phyloP scores from a whole-genome alignment of 1,139 yeast species.

The Hemisphaericaspora lyxosophila region DNA sequence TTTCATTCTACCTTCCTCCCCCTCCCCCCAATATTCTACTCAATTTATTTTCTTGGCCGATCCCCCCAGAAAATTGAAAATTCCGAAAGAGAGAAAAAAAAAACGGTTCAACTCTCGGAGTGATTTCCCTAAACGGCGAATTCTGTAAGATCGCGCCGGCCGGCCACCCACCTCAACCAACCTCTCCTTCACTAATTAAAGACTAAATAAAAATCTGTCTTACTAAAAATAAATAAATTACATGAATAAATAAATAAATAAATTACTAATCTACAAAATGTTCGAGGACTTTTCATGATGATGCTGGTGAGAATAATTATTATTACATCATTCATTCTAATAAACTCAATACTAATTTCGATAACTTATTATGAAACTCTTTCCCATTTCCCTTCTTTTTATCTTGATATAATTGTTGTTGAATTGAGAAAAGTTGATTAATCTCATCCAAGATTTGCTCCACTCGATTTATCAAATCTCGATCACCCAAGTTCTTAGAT shows the following conservation, averaged over 20 bases:
- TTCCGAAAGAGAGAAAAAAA: too few relatives aligned
- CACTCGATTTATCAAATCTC: conserved; percentile 23
- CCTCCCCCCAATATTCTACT: too few relatives aligned
- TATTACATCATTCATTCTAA: conserved; percentile 1
- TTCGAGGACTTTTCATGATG: background rate
- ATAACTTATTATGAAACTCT: conserved; percentile 21
- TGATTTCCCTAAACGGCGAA: too few relatives aligned
- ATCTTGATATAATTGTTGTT: conserved; percentile 13
- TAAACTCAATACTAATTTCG: conserved; percentile 17
- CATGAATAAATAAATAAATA: background rate
- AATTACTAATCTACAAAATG: background rate
- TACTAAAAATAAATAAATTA: background rate
- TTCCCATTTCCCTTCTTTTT: conserved; percentile 10
- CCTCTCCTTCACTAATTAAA: background rate
- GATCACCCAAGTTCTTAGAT: conserved; percentile 33
- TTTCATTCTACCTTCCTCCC: too few relatives aligned
- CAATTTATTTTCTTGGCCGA: too few relatives aligned
- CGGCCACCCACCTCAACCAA: too few relatives aligned
- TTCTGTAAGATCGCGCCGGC: too few relatives aligned
- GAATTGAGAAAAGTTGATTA: conserved; percentile 22
- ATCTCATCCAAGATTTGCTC: conserved; percentile 30
- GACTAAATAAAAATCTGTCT: background rate
- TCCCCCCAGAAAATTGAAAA: too few relatives aligned
- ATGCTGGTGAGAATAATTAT: background rate
- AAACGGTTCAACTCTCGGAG: too few relatives aligned